phyloP scores from a whole-genome alignment of 2,329 filamentous ascomycete species.

The Neonectria faginata region DNA sequence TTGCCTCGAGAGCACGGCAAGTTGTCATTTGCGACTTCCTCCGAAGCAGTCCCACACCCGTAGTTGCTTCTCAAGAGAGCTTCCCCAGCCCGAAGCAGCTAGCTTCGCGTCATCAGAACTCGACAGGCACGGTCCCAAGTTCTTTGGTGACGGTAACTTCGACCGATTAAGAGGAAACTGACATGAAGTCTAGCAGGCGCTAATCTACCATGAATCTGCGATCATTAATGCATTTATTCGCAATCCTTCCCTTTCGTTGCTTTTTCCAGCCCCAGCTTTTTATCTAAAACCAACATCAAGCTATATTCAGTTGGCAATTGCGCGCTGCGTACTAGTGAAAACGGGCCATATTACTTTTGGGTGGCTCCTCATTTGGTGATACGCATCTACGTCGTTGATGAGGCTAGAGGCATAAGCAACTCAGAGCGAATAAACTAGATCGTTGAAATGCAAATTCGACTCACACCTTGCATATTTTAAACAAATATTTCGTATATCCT shows the following conservation, averaged over 20 bases:
- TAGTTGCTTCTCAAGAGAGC: not conserved
- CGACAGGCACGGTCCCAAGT: slow-evolving; percentile 1
- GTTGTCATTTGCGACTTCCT: not conserved
- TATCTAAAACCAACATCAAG: not conserved
- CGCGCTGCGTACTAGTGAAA: not conserved
- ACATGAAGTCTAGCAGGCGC: not conserved
- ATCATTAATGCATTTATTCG: not conserved
- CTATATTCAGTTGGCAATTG: no score
- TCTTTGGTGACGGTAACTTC: not conserved
- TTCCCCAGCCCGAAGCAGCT: not conserved
- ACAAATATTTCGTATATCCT: no score
- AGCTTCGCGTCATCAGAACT: not conserved
- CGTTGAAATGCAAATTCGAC: no score
- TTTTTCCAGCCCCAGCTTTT: not conserved
- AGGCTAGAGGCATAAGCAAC: no score
- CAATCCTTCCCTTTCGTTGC: not conserved
- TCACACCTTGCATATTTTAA: no score
- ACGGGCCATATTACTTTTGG: not conserved
- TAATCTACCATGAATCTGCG: not conserved
- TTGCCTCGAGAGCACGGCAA: not conserved
- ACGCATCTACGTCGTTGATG: no score
- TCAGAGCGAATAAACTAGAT: no score
- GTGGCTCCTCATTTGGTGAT: not conserved
- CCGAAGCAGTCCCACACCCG: not conserved
- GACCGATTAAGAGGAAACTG: not conserved